Evolutionary conservation across 2,329 filamentous ascomycete species (phyloP).

Genomic region (Ceratocystis albifundus): DNA sequence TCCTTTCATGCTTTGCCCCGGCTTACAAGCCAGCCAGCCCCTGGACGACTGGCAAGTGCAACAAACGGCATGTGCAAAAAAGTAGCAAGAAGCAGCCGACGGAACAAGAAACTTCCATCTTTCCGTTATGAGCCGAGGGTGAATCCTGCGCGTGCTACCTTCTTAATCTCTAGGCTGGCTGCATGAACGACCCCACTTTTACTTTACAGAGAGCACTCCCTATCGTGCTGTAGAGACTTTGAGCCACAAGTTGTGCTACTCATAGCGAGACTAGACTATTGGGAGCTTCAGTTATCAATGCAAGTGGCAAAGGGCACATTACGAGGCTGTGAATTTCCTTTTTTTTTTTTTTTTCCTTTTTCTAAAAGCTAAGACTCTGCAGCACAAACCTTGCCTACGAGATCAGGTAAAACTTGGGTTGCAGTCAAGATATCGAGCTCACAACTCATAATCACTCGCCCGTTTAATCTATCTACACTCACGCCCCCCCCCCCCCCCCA

Average conservation of each 20-base stretch:
- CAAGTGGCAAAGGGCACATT: neutral
- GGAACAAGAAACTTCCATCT: conserved; percentile 14
- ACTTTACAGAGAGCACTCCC: neutral
- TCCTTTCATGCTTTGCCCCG: neutral
- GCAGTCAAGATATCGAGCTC: neutral
- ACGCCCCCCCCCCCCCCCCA: too few species aligned
- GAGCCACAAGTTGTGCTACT: neutral
- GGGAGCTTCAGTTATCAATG: neutral
- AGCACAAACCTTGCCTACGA: too few species aligned
- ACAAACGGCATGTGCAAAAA: neutral
- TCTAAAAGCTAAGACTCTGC: too few species aligned
- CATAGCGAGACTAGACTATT: neutral
- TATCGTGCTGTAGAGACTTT: neutral
- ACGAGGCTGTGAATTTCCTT: too few species aligned
- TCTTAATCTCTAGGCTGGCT: neutral
- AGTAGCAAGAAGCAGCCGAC: conserved; percentile 1
- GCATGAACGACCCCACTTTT: neutral
- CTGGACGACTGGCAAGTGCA: neutral
- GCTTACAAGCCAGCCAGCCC: conserved; percentile 6
- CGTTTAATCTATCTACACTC: neutral
- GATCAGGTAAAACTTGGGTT: too few species aligned
- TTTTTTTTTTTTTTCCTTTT: too few species aligned
- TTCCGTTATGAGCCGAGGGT: conserved; percentile 11
- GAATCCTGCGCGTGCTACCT: conserved; percentile 8
- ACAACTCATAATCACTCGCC: neutral